Base-by-base conservation (phyloP, 352 stramenopile genomes). In the Halophytophthora batemanensis region DNA sequence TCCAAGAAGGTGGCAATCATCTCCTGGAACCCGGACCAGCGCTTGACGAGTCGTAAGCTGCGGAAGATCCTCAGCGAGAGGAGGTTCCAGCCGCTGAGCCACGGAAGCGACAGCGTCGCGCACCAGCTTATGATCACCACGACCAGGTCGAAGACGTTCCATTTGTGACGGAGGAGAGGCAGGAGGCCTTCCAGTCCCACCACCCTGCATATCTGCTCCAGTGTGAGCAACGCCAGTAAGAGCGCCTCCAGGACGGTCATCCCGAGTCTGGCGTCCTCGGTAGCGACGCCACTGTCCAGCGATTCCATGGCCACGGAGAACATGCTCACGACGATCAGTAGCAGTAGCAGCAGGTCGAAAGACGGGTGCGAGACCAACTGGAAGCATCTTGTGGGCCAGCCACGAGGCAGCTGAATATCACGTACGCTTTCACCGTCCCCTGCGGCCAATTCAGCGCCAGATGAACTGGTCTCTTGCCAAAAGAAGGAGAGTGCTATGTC, bases 1-100 rank as follows among this genome's bases (percentile, higher is more conserved):
- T 69, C 53, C 25, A 91, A 23, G 38, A 92, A 90, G 14, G 81
- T 92, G 41, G 91, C 79, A 34, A 92, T 77, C 10, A 87, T 82
- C 35, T 87, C 78, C 19, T 87, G 76, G 33, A 92, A 89, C 1
- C 76, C 81, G 53, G 79, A 78, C 77, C 82, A 92, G 18, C 69
- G 61, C 45, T 86, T 89, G 52, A 94, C 76, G 31, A 83, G 62
- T 11, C 78, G 54, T 18, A 89, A 67, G 15, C 77, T 76, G 37
- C 79, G 79, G 33, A 94, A 87, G n/a, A 90, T 61, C 1, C 83
- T 72, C 35, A 94, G 48, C 1, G 81, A 80, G 1, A 91, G 60
- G 45, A 94, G 61, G 39, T 92, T 90, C 41, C 80, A 88, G 2
- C 79, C 81, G 5, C 64, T 59, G 6, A 88, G 34, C 0, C 73